Evolutionary conservation across 495 filamentous ascomycete species (phyloP).

Genomic region (Penicillium pulvis): DNA sequence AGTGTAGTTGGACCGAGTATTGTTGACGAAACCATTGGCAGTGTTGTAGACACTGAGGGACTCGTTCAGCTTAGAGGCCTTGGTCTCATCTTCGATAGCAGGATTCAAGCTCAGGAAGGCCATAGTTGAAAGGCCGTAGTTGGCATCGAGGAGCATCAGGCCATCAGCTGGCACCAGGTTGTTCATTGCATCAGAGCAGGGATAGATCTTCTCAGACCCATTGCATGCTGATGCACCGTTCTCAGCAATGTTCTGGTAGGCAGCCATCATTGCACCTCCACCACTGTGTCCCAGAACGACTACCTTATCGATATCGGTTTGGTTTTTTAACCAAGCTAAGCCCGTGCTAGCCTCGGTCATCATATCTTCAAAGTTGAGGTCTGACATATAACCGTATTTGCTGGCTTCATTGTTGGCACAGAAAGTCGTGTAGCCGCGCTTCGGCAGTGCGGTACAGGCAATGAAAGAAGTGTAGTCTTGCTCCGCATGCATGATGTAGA

Average conservation of each 20-base stretch:
- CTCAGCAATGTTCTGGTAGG: conserved; percentile 21
- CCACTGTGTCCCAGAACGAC: conserved; percentile 19
- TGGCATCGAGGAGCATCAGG: conserved; percentile 13
- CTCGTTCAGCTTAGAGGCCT: conserved; percentile 5
- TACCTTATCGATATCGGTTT: conserved; percentile 13
- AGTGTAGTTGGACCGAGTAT: conserved; percentile 12
- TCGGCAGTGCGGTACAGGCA: conserved; percentile 13
- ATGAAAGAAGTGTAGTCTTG: conserved; percentile 13
- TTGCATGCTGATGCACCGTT: conserved; percentile 18
- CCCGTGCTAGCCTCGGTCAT: conserved; percentile 8
- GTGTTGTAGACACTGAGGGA: conserved; percentile 13
- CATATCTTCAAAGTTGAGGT: conserved; percentile 19
- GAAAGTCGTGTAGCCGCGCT: conserved; percentile 19
- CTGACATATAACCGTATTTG: conserved; percentile 15
- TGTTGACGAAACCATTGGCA: conserved; percentile 11
- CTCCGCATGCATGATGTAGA: conserved; percentile 21
- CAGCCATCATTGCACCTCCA: conserved; percentile 20
- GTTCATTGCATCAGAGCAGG: conserved; percentile 15
- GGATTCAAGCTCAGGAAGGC: conserved; percentile 14
- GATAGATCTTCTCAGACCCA: conserved; percentile 17
- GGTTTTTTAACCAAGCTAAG: conserved; percentile 14
- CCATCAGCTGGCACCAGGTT: conserved; percentile 13
- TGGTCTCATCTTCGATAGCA: conserved; percentile 10
- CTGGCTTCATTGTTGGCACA: conserved; percentile 19
- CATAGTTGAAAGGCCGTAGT: conserved; percentile 22